Conservation (phyloP, 805 yeast species). For the Ogataea methylovora region DNA sequence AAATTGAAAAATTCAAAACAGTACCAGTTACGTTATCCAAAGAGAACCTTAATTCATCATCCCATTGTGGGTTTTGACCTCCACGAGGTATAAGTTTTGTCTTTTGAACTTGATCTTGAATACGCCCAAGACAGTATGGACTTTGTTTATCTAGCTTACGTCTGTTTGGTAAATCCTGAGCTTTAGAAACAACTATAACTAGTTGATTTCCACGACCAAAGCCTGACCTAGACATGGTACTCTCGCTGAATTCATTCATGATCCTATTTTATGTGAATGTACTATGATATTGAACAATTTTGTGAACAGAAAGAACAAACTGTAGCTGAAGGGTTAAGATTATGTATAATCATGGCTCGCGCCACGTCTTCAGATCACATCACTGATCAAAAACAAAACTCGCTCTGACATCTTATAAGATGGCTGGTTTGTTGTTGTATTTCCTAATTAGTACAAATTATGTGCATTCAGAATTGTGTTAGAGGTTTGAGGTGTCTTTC, state of each 20-base stretch:
- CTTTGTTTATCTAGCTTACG: constrained; percentile 87
- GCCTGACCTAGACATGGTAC: neutral
- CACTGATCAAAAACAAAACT: too few species aligned
- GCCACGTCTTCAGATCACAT: too few species aligned
- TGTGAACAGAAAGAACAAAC: neutral
- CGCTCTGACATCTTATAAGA: too few species aligned
- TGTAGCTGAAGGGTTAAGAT: too few species aligned
- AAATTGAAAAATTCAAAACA: constrained; percentile 58
- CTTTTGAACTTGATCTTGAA: constrained; percentile 75
- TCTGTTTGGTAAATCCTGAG: constrained; percentile 80
- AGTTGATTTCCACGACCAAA: neutral
- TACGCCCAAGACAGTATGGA: constrained; percentile 78
- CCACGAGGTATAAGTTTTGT: constrained; percentile 78
- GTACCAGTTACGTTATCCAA: constrained; percentile 60
- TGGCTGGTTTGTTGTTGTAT: too few species aligned
- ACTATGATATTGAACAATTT: neutral
- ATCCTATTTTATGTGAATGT: neutral
- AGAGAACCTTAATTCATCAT: constrained; percentile 63
- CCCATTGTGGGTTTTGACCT: constrained; percentile 92
- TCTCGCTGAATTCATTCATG: neutral
- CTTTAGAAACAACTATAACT: constrained; percentile 63
- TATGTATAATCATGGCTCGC: too few species aligned
- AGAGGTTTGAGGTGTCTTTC: too few species aligned
- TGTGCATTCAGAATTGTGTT: too few species aligned
- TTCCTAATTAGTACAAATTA: too few species aligned